phyloP scores from a whole-genome alignment of 2,329 filamentous ascomycete species.

The Aspergillus unguis region DNA sequence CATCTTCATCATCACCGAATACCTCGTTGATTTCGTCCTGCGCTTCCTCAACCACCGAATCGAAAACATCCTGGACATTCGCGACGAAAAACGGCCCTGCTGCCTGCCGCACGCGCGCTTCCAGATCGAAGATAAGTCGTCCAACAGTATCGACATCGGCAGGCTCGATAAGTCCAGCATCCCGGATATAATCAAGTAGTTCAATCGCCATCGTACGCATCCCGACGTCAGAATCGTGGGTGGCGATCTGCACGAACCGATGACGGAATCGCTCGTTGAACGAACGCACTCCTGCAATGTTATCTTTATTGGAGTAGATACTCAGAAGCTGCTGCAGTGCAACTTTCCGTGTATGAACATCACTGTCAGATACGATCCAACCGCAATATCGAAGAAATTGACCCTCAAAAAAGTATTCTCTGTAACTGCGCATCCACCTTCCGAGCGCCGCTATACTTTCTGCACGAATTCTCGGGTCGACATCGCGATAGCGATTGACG shows the following conservation, averaged over 20 bases:
- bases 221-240: slow-evolving; percentile 73
- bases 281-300: slow-evolving; percentile 71
- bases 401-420: slow-evolving; percentile 85
- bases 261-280: slow-evolving; percentile 91
- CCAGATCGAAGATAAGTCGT: slow-evolving; percentile 82
- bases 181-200: slow-evolving; percentile 75
- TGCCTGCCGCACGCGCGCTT: slow-evolving; percentile 78
- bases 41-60: slow-evolving; percentile 76
- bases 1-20: slow-evolving; percentile 68
- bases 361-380: slow-evolving; percentile 87
- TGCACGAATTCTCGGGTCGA: slow-evolving; percentile 81
- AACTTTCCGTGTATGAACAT: slow-evolving; percentile 72
- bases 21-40: slow-evolving; percentile 76
- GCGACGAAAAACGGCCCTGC: slow-evolving; percentile 88
- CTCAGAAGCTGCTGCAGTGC: slow-evolving; percentile 77
- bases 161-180: slow-evolving; percentile 82
- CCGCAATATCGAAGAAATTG: slow-evolving; percentile 89
- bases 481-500: slow-evolving; percentile 90
- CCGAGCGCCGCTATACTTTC: slow-evolving; percentile 87
- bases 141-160: slow-evolving; percentile 87
- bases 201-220: slow-evolving; percentile 79
- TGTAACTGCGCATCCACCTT: slow-evolving; percentile 80
- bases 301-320: slow-evolving; percentile 76
- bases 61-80: slow-evolving; percentile 77
- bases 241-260: slow-evolving; percentile 88